These are phyloP conservation scores for Candida andamanensis DNA, from an alignment of 805 yeast genomes.

Conservation along the genomic window DNA sequence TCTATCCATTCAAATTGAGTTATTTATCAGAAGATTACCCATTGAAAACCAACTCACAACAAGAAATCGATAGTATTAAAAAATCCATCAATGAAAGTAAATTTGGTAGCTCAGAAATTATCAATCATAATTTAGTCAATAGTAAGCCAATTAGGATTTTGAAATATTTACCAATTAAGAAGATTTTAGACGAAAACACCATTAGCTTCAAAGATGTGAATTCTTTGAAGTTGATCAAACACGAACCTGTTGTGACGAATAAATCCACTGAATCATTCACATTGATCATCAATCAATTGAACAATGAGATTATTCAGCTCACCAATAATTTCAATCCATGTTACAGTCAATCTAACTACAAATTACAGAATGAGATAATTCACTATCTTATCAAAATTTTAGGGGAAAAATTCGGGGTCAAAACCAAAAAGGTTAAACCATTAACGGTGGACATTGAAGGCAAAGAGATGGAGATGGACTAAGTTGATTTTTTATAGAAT, in stretches of 20 bases:
- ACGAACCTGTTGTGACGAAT: constrained; percentile 44
- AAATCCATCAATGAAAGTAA: constrained; percentile 57
- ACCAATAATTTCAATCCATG: constrained; percentile 72
- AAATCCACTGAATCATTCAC: constrained; percentile 81
- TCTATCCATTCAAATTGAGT: constrained; percentile 85
- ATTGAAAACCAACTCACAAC: constrained; percentile 31
- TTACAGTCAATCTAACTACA: constrained; percentile 81
- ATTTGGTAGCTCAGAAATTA: constrained; percentile 75
- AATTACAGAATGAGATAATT: constrained; percentile 37
- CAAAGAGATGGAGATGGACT: constrained; percentile 11
- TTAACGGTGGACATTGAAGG: constrained; percentile 4
- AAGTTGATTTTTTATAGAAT: too few relatives aligned
- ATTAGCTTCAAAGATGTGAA: constrained; percentile 44
- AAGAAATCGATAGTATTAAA: constrained; percentile 42
- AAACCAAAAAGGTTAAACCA: constrained; percentile 56
- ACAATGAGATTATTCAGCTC: constrained; percentile 63
- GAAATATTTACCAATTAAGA: constrained; percentile 66
- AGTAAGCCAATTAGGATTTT: constrained; percentile 69
- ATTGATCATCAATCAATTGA: constrained; percentile 40
- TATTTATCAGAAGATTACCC: constrained; percentile 65
- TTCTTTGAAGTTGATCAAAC: constrained; percentile 50
- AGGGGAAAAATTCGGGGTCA: constrained; percentile 69
- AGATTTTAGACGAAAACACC: constrained; percentile 50
- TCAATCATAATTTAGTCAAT: constrained; percentile 73
- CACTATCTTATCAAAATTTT: constrained; percentile 46